Percentiles rank a stretch among this genome's conserved stretches.
Conservation (phyloP, 2,329 filamentous ascomycete genomes). For the Claviceps pusilla region DNA sequence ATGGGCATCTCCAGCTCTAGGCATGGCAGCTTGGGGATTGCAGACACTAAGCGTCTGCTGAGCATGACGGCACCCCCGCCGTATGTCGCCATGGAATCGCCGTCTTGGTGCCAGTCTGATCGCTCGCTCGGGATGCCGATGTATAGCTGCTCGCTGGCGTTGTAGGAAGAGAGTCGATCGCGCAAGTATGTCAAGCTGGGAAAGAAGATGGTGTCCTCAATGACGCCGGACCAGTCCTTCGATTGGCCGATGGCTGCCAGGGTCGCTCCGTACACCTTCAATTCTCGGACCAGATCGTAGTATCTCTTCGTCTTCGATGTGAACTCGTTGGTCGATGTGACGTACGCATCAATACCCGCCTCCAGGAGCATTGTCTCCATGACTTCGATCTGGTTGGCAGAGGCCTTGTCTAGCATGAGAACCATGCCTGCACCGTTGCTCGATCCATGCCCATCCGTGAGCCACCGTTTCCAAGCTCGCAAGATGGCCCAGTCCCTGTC, state of each 20-base stretch:
- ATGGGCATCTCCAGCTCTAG: slow-evolving; percentile 11
- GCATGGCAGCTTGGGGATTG: slow-evolving; percentile 24
- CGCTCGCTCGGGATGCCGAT: slow-evolving; percentile 29
- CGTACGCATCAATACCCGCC: slow-evolving; percentile 25
- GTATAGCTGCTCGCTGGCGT: slow-evolving; percentile 20
- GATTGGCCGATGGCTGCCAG: slow-evolving; percentile 20
- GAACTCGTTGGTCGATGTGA: slow-evolving; percentile 17
- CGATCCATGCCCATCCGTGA: slow-evolving; percentile 24
- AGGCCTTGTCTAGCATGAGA: slow-evolving; percentile 26
- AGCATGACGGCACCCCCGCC: slow-evolving; percentile 31
- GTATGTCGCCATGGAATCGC: slow-evolving; percentile 22
- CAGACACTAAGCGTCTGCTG: slow-evolving; percentile 19
- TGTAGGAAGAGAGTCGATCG: slow-evolving; percentile 21
- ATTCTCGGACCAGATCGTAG: slow-evolving; percentile 21
- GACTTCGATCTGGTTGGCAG: slow-evolving; percentile 17
- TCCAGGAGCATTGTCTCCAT: slow-evolving; percentile 17
- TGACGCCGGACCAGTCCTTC: slow-evolving; percentile 27
- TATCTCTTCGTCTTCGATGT: slow-evolving; percentile 22
- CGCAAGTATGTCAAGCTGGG: slow-evolving; percentile 26
- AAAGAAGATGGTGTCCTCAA: slow-evolving; percentile 33
- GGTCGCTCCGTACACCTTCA: slow-evolving; percentile 19
- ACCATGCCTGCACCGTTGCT: slow-evolving; percentile 30
- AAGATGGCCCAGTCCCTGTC: slow-evolving; percentile 24
- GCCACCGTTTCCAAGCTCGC: slow-evolving; percentile 29
- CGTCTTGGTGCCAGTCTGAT: slow-evolving; percentile 26